phyloP scores from a whole-genome alignment of 768 basidiomycete species.

The Boletus edulis region DNA sequence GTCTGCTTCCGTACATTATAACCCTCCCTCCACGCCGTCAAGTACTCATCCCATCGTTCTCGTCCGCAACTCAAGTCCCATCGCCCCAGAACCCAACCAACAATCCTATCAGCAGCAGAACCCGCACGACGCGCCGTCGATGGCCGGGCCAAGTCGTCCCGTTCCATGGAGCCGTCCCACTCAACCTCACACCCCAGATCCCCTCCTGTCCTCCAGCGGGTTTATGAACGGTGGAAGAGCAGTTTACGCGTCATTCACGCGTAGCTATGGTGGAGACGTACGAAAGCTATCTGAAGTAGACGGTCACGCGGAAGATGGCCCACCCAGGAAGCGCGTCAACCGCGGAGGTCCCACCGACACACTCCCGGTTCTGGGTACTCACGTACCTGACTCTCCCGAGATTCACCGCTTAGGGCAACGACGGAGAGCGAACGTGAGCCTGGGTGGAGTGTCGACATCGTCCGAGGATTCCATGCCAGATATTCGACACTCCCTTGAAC shows the following conservation, averaged over 20 bases:
- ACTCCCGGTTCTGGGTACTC: slow-evolving; percentile 18
- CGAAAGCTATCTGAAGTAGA: slow-evolving; percentile 40
- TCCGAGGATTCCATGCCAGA: slow-evolving; percentile 71
- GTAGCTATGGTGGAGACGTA: slow-evolving; percentile 35
- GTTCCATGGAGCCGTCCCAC: slow-evolving; percentile 38
- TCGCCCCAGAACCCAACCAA: slow-evolving; percentile 38
- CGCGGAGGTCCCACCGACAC: slow-evolving; percentile 43
- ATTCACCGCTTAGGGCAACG: slow-evolving; percentile 52
- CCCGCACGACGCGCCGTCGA: slow-evolving; percentile 42
- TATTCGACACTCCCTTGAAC: slow-evolving; percentile 37
- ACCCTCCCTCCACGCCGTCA: slow-evolving; percentile 46
- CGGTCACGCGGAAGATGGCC: slow-evolving; percentile 48
- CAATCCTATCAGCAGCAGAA: slow-evolving; percentile 36
- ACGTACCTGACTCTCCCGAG: slow-evolving; percentile 54
- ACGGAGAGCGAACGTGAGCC: slow-evolving; percentile 36
- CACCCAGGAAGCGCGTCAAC: slow-evolving; percentile 71
- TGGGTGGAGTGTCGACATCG: slow-evolving; percentile 51
- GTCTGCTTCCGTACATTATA: slow-evolving; percentile 61
- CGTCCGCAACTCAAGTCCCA: slow-evolving; percentile 76
- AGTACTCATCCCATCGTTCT: slow-evolving; percentile 53
- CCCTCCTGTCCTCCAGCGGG: slow-evolving; percentile 57
- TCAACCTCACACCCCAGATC: slow-evolving; percentile 42
- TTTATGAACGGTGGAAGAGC: slow-evolving; percentile 44
- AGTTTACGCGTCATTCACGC: slow-evolving; percentile 55
- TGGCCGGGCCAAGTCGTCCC: slow-evolving; percentile 37